Base-by-base conservation (phyloP, 176 grass and related monocot genomes). In the Olyra latifolia region DNA sequence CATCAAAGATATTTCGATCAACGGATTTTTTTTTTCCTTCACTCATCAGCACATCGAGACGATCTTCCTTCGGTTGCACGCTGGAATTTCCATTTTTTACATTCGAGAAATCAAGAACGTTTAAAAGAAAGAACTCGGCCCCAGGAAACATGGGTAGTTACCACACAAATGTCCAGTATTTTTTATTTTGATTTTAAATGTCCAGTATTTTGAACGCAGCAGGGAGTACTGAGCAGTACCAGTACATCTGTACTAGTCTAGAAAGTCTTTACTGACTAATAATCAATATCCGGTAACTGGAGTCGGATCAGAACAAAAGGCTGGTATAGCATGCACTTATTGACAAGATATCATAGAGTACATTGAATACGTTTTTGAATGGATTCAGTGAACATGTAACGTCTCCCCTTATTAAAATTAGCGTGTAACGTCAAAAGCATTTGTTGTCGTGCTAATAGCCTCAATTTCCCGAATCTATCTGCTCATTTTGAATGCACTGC, bases 381-480 rank as follows among this genome's bases (percentile, higher is more conserved):
- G 22, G 82, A 58, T 85, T 66, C 87, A 71, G 4, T 85, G 87
- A 85, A 89, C 82, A 5, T 49, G 47, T 8, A 85, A 70, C 72
- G 12, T 63, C 63, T 84, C 48, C 64, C 46, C 40, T 20, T 89
- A 85, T 85, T 82, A 22, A 89, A 86, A 72, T 64, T 4, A 20
- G 15, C 47, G 25, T 50, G 87, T 72, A 77, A 81, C 77, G 61
- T 85, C 87, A 72, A 20, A 76, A 62, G 39, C 35, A 40, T 64
- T 76, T 55, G 44, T 15, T 81, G 62, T 63, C 39, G 8, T 70
- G 52, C 22, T 15, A 62, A 52, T 63, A 69, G 70, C 65, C 75
- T 47, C 55, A 53, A 22, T 75, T 27, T 70, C 15, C 30, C 13
- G 9, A 20, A 13, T 28, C 77, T 75, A 74, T 47, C 9, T 1